Base-by-base conservation (phyloP, 257 asterid species). In the Nicotiana otophora region DNA sequence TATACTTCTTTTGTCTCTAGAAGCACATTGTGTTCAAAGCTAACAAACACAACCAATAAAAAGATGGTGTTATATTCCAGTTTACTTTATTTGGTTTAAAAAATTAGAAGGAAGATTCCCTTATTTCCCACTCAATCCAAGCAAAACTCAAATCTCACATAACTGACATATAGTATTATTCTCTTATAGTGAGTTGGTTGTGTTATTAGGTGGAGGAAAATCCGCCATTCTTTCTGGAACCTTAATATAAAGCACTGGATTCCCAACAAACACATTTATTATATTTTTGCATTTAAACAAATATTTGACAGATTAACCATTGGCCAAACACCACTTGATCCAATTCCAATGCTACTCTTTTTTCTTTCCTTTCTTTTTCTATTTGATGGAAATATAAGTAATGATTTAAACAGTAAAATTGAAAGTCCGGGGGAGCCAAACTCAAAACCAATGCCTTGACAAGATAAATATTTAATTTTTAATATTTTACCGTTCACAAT, bases 211-310 rank as follows among this genome's bases (percentile, higher is more conserved):
- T 79, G 39, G 82, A 79, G 82, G 61, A 48, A 79, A 79, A 79
- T 79, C 74, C 82, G 82, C 74, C 82, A 61, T 79, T 79, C 82
- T 79, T 79, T 61, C 74, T 79, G 74, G 74, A 79, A 79, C 68
- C 61, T 79, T 36, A 31, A 23, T 26, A 48, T 15, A 26, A 48
- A 72, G 61, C 58, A 72, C 79, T 23, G 60, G 61, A 48, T 48
- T 72, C 61, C 61, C 79, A 72, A 72, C 42, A 74, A 15, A 74
- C 63, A 74, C 9, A 74, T 48, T 74, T 74, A 74, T 74, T 74
- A 48, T 74, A 62, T 23, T 9, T 5, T 23, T 46, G 26, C 30
- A 72, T 20, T 48, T 26, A 74, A 74, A 51, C 80, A 26, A 74
- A 48, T n/a, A 46, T 74, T 74, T 46, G 80, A 74, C 16, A 74